Conservation (phyloP, 2,329 filamentous ascomycete species). For the Xylariomycetidae sp. region DNA sequence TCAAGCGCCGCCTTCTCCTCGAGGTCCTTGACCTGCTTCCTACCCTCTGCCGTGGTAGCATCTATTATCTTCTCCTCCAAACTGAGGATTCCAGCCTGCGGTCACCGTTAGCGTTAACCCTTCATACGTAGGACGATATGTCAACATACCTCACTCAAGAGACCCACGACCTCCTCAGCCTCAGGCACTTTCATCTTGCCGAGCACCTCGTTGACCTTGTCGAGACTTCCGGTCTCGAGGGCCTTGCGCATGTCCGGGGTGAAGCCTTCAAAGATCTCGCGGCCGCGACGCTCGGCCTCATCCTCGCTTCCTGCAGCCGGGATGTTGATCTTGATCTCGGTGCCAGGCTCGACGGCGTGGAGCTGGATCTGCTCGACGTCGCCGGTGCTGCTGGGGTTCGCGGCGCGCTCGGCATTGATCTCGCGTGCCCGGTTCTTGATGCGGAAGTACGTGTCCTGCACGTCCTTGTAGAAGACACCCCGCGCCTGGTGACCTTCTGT, state of each 20-base stretch:
- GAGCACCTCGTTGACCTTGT: slow-evolving; percentile 81
- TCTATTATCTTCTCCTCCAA: slow-evolving; percentile 93
- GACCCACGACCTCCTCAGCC: slow-evolving; percentile 76
- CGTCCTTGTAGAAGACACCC: slow-evolving; percentile 87
- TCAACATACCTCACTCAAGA: slow-evolving; percentile 62
- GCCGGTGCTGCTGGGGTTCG: slow-evolving; percentile 44
- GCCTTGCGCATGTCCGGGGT: slow-evolving; percentile 74
- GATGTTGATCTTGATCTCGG: slow-evolving; percentile 81
- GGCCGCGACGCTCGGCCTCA: slow-evolving; percentile 54
- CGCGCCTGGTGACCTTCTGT: slow-evolving; percentile 84
- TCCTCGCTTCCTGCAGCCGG: slow-evolving; percentile 65
- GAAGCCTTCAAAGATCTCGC: slow-evolving; percentile 79
- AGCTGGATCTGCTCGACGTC: slow-evolving; percentile 95
- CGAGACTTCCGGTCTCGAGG: slow-evolving; percentile 80
- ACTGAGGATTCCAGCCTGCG: slow-evolving; percentile 75
- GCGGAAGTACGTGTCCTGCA: slow-evolving; percentile 76
- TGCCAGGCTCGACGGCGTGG: slow-evolving; percentile 89
- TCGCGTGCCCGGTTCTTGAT: slow-evolving; percentile 74
- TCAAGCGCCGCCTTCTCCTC: slow-evolving; percentile 48
- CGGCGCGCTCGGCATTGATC: slow-evolving; percentile 52
- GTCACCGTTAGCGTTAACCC: slow-evolving; percentile 24
- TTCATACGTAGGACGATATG: too few relatives aligned
- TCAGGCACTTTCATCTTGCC: slow-evolving; percentile 85
- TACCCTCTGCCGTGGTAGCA: slow-evolving; percentile 82
- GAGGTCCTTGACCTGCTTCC: slow-evolving; percentile 69